Conservation (phyloP, 1,284 basidiomycete species). For the Hymenochaete sp. region DNA sequence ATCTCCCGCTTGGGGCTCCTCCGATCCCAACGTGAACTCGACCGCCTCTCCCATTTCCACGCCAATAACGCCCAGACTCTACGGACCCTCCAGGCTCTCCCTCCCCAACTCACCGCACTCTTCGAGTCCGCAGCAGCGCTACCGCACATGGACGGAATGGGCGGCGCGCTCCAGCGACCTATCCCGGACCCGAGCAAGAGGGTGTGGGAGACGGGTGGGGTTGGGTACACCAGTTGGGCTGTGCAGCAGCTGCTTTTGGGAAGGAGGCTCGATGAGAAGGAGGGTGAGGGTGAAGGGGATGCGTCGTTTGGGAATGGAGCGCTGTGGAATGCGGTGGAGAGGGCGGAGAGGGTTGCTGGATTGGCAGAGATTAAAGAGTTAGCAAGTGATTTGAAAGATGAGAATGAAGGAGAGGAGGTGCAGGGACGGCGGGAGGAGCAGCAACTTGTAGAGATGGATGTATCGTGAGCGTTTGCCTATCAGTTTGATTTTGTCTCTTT, state of each 20-base stretch:
- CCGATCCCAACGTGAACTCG: slow-evolving; percentile 36
- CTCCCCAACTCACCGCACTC: slow-evolving; percentile 34
- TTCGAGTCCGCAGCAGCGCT: slow-evolving; percentile 40
- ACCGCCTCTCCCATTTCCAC: slow-evolving; percentile 38
- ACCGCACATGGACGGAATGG: slow-evolving; percentile 40
- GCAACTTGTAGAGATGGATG: slow-evolving; percentile 16
- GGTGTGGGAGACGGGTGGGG: slow-evolving; percentile 58
- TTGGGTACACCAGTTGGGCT: slow-evolving; percentile 64
- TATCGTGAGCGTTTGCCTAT: slow-evolving; percentile 3
- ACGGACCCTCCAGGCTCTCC: slow-evolving; percentile 30
- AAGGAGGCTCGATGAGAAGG: slow-evolving; percentile 30
- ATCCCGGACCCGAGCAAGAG: slow-evolving; percentile 54
- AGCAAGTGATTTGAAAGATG: slow-evolving; percentile 1
- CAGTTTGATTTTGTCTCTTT: too few species aligned
- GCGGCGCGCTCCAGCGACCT: slow-evolving; percentile 29
- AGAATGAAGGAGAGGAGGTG: slow-evolving; percentile 3
- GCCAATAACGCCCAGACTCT: slow-evolving; percentile 19
- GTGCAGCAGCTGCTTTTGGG: slow-evolving; percentile 43
- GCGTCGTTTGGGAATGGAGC: slow-evolving; percentile 21
- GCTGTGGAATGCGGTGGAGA: slow-evolving; percentile 22
- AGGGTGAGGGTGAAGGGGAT: slow-evolving; percentile 13
- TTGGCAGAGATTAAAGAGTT: slow-evolving; percentile 26
- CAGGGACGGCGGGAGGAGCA: neutral
- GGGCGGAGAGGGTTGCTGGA: slow-evolving; percentile 22
- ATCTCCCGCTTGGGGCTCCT: slow-evolving; percentile 36